Evolutionary conservation across 2,329 filamentous ascomycete genomes (phyloP).

Genomic region (Dryadomyces sulphureus): DNA sequence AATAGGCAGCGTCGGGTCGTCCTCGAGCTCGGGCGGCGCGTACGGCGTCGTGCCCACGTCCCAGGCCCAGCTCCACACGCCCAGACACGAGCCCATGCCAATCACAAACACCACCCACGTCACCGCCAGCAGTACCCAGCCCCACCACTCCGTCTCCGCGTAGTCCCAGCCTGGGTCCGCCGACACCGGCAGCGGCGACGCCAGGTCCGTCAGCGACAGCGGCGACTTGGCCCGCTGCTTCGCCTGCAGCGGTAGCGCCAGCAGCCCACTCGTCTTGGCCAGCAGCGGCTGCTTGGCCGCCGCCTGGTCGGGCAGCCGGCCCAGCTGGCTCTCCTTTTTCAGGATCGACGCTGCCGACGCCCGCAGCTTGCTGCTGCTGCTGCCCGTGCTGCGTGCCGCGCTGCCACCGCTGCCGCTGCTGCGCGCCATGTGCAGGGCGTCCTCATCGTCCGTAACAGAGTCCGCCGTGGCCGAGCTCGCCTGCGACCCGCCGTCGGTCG

Average conservation of each 20-base stretch:
- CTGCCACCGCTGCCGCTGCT: slow-evolving; percentile 32
- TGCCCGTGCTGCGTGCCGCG: slow-evolving; percentile 26
- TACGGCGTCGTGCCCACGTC: slow-evolving; percentile 94
- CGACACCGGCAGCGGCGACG: slow-evolving; percentile 29
- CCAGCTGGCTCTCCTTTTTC: background rate
- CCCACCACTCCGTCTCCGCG: slow-evolving; percentile 93
- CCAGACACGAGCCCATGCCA: slow-evolving; percentile 90
- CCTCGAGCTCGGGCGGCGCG: slow-evolving; percentile 85
- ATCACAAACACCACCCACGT: slow-evolving; percentile 96
- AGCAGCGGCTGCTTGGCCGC: background rate
- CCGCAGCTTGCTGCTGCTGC: slow-evolving; percentile 1
- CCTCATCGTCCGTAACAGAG: slow-evolving; percentile 76
- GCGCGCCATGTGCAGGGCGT: slow-evolving; percentile 20
- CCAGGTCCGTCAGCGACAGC: slow-evolving; percentile 31
- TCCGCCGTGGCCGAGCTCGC: slow-evolving; percentile 39
- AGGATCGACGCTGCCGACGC: too few relatives aligned
- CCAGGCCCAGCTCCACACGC: slow-evolving; percentile 98
- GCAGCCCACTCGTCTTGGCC: slow-evolving; percentile 2
- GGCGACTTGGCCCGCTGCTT: slow-evolving; percentile 38
- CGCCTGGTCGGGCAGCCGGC: background rate
- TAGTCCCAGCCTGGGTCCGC: slow-evolving; percentile 64
- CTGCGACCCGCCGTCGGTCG: slow-evolving; percentile 6
- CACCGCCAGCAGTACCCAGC: slow-evolving; percentile 78
- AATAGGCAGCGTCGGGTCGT: slow-evolving; percentile 87
- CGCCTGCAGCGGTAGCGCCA: slow-evolving; percentile 7